These are phyloP conservation scores for Coprinopsis sp. DNA, from an alignment of 768 basidiomycete species.

Conservation along the genomic window DNA sequence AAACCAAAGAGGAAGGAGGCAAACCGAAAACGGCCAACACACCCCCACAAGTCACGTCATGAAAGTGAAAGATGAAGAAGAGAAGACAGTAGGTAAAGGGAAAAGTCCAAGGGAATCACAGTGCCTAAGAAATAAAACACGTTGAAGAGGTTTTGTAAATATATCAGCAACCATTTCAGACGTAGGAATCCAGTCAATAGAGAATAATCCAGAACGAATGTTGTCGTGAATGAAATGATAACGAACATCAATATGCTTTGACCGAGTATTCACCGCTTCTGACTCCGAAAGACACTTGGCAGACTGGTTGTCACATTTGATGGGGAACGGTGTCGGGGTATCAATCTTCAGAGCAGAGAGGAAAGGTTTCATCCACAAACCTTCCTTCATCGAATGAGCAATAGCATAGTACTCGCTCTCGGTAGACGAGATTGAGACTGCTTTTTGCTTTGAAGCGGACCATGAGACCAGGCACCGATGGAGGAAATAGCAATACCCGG, in stretches of 20 bases:
- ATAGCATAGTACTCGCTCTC: slow-evolving; percentile 36
- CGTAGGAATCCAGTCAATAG: slow-evolving; percentile 32
- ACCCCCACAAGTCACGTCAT: too few species aligned
- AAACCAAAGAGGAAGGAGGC: too few species aligned
- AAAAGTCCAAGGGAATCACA: background rate
- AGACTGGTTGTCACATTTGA: slow-evolving; percentile 20
- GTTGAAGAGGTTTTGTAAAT: slow-evolving; percentile 33
- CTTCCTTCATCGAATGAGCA: slow-evolving; percentile 21
- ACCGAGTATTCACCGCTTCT: slow-evolving; percentile 18
- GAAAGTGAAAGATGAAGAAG: too few species aligned
- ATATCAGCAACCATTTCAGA: slow-evolving; percentile 33
- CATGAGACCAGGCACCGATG: slow-evolving; percentile 26
- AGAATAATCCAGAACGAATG: slow-evolving; percentile 14
- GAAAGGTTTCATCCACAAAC: slow-evolving; percentile 25
- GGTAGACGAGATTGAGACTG: slow-evolving; percentile 29
- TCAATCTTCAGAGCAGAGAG: slow-evolving; percentile 9
- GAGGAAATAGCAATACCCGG: slow-evolving; percentile 29
- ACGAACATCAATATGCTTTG: slow-evolving; percentile 25
- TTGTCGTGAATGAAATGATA: slow-evolving; percentile 34
- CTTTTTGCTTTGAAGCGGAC: slow-evolving; percentile 27
- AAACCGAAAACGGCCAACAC: too few species aligned
- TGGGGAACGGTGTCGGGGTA: slow-evolving; percentile 13
- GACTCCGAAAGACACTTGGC: slow-evolving; percentile 13
- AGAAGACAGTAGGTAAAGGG: background rate
- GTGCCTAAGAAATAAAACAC: slow-evolving; percentile 11